These are phyloP conservation scores for Orbilia quercus DNA, from an alignment of 2,329 filamentous ascomycete species.

Conservation along the genomic window DNA sequence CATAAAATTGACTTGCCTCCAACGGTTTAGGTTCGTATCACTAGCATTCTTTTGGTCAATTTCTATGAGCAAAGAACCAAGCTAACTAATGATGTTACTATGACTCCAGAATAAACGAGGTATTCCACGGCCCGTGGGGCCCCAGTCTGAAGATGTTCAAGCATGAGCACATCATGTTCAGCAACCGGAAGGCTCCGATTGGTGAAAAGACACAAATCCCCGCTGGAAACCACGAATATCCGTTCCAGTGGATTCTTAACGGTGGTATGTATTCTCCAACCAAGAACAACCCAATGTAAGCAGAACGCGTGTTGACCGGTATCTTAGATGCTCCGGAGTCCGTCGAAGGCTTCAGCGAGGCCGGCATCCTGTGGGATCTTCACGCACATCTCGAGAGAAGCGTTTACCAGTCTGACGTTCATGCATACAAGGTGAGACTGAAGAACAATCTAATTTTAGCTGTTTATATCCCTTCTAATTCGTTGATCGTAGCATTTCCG, in stretches of 20 bases:
- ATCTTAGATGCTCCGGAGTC: conserved; percentile 74
- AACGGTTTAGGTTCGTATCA: conserved; percentile 73
- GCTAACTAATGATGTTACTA: conserved; percentile 60
- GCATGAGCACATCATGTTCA: conserved; percentile 74
- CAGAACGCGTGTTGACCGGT: conserved; percentile 11
- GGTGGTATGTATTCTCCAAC: conserved; percentile 68
- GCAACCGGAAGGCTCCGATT: conserved; percentile 65
- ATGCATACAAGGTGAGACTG: conserved; percentile 72
- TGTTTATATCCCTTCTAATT: conserved; percentile 34
- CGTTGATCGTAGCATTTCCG: conserved; percentile 69
- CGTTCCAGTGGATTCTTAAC: conserved; percentile 79
- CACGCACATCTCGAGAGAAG: conserved; percentile 89
- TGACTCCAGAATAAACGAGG: conserved; percentile 64
- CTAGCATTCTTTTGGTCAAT: neutral
- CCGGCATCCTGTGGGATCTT: conserved; percentile 87
- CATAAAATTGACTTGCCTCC: conserved; percentile 76
- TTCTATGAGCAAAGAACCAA: conserved; percentile 64
- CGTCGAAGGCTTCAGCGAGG: conserved; percentile 86
- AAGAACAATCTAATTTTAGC: conserved; percentile 20
- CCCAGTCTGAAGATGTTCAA: conserved; percentile 72
- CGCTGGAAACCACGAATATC: conserved; percentile 84
- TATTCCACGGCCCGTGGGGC: conserved; percentile 71
- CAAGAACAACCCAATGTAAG: conserved; percentile 58
- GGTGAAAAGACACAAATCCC: conserved; percentile 71
- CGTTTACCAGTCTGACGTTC: conserved; percentile 87